Evolutionary conservation across 371 early-diverging fungal species (phyloP).

Genomic region (Sporodiniella umbellata): DNA sequence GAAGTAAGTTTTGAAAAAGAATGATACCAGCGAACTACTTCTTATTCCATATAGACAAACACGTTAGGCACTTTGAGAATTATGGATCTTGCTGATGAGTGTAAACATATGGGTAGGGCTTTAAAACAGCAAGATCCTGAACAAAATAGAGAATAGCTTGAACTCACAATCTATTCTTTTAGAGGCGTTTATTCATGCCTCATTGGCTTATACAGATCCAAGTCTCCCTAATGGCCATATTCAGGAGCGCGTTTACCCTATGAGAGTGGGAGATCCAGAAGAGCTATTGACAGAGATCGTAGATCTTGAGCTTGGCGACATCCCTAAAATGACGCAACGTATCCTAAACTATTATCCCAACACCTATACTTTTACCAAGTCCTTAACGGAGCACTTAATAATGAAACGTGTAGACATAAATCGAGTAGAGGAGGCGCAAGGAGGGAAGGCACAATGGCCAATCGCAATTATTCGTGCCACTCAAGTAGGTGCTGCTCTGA

Average conservation of each 20-base stretch:
- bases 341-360: conserved; percentile 50
- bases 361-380: conserved; percentile 62
- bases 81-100: conserved; percentile 59
- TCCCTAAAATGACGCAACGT: conserved; percentile 50
- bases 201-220: conserved; percentile 42
- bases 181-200: conserved; percentile 51
- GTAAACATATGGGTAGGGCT: conserved; percentile 49
- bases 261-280: conserved; percentile 56
- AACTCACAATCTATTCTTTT: neutral
- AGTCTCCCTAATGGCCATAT: conserved; percentile 47
- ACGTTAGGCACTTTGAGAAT: conserved; percentile 57
- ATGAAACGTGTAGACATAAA: conserved; percentile 53
- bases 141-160: neutral
- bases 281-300: conserved; percentile 49
- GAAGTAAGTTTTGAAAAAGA: conserved; percentile 35
- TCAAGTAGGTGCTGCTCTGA: conserved; percentile 51
- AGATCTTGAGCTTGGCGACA: conserved; percentile 48
- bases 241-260: conserved; percentile 58
- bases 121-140: neutral
- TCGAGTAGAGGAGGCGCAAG: conserved; percentile 46
- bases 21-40: too few relatives aligned
- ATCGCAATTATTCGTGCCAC: conserved; percentile 61
- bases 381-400: conserved; percentile 57
- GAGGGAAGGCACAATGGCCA: conserved; percentile 49
- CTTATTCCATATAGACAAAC: conserved; percentile 39